Evolutionary conservation across 805 yeast species (phyloP), one percentile per base, ranked within the genome.

Genomic region (Zygosaccharomyces lentus): DNA sequence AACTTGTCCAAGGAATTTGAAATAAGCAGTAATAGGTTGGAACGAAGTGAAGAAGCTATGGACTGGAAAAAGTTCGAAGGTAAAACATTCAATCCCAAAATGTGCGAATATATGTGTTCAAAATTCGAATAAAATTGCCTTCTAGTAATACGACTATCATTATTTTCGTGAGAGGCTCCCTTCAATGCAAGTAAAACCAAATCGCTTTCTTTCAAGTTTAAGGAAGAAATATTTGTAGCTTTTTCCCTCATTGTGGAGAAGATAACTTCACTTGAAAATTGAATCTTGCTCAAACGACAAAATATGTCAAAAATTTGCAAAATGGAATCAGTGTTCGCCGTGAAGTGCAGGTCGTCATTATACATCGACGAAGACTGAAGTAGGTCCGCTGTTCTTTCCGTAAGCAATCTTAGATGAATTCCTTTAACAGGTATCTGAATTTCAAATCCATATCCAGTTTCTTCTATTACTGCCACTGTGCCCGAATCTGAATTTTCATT

Each of bases 231-330:
- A 42, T 59, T 58, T 1, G 50, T 37, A 2, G 62, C 64, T 38
- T 62, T 61, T 37, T 62, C 68, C 30, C 58, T 51, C 8, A 56
- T 45, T 3, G 67, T 57, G 2, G 67, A 60, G 36, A 62, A 61
- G 9, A 64, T 52, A 1, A 62, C 61, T 35, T 88, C 95, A 61
- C 91, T 96, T 54, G 87, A 82, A 67, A 86, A 89, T 58, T 82
- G 66, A 40, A 67, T 56, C 45, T 65, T 61, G 53, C 68, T 64
- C 37, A 68, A 54, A 21, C 66, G 59, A 41, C 70, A 60, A 37
- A 70, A 65, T 32, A 67, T 66, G 35, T 61, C 60, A 36, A 67
- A 55, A n/a, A 68, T 59, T 34, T 66, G 67, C 12, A 69, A 34
- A 25, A 61, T 50, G 2, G 65, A 52, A 43, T 67, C 65, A 12